phyloP scores from a whole-genome alignment of 345 rosid genomes.

The Lenwebbia sp. region DNA sequence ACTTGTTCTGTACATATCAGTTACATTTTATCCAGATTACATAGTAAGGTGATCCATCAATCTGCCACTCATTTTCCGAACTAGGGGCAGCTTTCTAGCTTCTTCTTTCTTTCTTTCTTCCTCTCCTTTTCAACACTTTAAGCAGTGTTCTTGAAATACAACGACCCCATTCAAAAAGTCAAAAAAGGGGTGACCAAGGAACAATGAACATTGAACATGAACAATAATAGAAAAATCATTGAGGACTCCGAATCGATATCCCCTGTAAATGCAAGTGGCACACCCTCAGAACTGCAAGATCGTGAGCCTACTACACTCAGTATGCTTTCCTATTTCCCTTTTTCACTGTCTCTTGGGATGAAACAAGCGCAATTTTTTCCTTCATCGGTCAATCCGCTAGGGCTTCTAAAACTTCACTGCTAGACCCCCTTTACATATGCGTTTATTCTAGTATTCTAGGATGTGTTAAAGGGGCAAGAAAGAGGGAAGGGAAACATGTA shows the following conservation, averaged over 20 bases:
- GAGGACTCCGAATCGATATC: neutral
- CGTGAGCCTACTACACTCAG: neutral
- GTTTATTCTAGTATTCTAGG: neutral
- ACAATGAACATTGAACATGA: neutral
- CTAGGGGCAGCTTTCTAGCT: neutral
- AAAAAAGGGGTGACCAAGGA: neutral
- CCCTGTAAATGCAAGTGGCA: neutral
- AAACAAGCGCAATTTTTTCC: neutral
- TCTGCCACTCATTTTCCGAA: neutral
- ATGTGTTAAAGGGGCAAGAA: neutral
- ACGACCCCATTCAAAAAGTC: neutral
- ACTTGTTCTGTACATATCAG: neutral
- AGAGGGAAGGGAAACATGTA: neutral
- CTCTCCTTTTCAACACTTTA: neutral
- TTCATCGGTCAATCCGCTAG: neutral
- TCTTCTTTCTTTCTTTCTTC: neutral
- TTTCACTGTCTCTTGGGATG: neutral
- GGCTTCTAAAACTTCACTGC: neutral
- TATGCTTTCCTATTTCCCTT: neutral
- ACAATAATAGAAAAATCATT: neutral
- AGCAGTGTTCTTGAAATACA: neutral
- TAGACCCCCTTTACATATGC: neutral
- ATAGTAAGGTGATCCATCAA: neutral
- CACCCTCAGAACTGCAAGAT: neutral
- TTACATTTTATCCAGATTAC: neutral